A percentile compares a stretch with the other conserved stretches of the same genome.
Conservation (phyloP, 257 asterid species). For the Solanum clarkiae region DNA sequence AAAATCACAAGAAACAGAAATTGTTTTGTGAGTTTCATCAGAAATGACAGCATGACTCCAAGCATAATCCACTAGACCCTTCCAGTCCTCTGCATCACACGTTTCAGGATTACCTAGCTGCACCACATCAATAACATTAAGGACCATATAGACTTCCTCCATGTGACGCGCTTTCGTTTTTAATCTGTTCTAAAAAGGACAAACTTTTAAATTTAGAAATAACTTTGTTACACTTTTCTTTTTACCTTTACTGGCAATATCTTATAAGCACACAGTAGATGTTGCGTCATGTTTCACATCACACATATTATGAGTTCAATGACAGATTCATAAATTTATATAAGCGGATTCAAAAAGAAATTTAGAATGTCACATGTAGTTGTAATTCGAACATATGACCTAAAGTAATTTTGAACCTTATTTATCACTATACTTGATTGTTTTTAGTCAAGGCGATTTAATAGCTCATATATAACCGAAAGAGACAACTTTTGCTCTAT, state of each 20-base stretch:
- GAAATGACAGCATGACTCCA: constrained; percentile 98
- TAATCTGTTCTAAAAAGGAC: not conserved
- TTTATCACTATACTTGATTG: not conserved
- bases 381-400: not conserved
- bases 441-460: not conserved
- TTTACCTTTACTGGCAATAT: not conserved
- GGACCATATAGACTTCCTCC: not conserved
- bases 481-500: not conserved
- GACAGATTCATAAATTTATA: too few species aligned
- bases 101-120: constrained; percentile 93
- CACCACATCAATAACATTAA: not conserved
- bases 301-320: too few species aligned
- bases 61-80: constrained; percentile 81
- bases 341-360: too few species aligned
- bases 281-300: not conserved
- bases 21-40: constrained; percentile 67
- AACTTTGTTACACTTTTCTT: not conserved
- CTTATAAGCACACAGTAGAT: not conserved
- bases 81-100: constrained; percentile 79
- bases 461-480: not conserved
- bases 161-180: not conserved
- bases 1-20: constrained; percentile 50
- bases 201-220: not conserved
- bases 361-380: not conserved
- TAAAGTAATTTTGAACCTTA: too few species aligned